These are phyloP conservation scores for Tulasnella sp. DNA, from an alignment of 768 basidiomycete genomes.

Conservation along the genomic window DNA sequence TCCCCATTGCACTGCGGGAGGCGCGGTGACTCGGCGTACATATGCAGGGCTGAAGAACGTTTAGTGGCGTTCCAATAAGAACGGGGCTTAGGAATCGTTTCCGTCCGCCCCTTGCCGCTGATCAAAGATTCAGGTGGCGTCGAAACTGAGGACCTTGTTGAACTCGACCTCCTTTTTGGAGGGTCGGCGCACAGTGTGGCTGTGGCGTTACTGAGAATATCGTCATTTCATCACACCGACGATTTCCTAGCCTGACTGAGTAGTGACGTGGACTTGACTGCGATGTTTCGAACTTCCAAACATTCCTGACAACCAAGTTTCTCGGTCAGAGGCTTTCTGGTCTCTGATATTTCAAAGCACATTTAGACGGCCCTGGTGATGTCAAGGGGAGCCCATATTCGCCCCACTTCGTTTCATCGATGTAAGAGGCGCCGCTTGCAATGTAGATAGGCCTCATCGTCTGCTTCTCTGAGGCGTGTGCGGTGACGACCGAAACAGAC, in stretches of 20 bases:
- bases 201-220: background rate
- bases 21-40: no score
- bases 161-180: background rate
- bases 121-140: no score
- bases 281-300: background rate
- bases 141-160: background rate
- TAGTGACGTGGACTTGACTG: background rate
- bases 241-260: background rate
- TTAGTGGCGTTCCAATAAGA: no score
- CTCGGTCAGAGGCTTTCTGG: background rate
- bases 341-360: background rate
- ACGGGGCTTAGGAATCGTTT: no score
- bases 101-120: no score
- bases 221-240: background rate
- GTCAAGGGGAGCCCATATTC: background rate
- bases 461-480: background rate
- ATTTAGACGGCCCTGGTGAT: background rate
- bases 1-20: no score
- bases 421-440: background rate
- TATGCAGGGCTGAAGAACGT: no score
- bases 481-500: background rate
- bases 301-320: background rate
- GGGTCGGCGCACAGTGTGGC: background rate
- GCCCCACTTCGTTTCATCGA: background rate
- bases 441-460: background rate